Evolutionary conservation across 73 alveolate species (phyloP).

Genomic region (Paraurostyla sp.): DNA sequence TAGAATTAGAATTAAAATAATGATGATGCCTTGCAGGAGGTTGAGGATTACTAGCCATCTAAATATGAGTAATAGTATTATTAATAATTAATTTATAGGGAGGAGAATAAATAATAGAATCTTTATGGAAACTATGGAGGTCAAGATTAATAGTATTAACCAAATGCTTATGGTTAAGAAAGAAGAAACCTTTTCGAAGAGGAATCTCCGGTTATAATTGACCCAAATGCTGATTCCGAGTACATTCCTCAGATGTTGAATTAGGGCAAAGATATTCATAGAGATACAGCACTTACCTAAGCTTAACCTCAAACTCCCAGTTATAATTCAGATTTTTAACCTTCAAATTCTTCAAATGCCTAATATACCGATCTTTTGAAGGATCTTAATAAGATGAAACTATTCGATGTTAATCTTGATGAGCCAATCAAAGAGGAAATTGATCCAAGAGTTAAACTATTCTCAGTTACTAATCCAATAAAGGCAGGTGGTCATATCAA

Average conservation of each 20-base stretch:
- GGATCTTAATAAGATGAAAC: constrained; percentile 2
- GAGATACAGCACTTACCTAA: background rate
- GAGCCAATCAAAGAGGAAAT: background rate
- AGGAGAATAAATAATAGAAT: background rate
- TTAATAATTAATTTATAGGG: background rate
- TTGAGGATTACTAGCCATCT: too few species aligned
- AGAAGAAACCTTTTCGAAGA: background rate
- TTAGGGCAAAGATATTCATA: background rate
- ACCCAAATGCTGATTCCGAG: background rate
- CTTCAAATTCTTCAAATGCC: too few species aligned
- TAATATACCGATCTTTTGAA: background rate
- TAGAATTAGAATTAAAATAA: too few species aligned
- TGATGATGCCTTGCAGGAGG: too few species aligned
- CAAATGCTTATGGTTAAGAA: background rate
- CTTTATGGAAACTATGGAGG: background rate
- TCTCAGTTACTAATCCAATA: constrained; percentile 65
- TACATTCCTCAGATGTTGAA: background rate
- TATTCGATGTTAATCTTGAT: background rate
- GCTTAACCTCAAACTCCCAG: too few species aligned
- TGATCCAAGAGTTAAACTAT: constrained; percentile 9
- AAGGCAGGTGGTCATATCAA: constrained; percentile 57
- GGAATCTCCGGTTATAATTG: background rate
- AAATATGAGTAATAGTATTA: too few species aligned
- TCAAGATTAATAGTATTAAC: too few species aligned
- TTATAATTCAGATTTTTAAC: too few species aligned